A percentile compares a stretch with the other conserved stretches of the same genome.
Conservation (phyloP, 257 asterid genomes). For the Nicotiana knightiana region DNA sequence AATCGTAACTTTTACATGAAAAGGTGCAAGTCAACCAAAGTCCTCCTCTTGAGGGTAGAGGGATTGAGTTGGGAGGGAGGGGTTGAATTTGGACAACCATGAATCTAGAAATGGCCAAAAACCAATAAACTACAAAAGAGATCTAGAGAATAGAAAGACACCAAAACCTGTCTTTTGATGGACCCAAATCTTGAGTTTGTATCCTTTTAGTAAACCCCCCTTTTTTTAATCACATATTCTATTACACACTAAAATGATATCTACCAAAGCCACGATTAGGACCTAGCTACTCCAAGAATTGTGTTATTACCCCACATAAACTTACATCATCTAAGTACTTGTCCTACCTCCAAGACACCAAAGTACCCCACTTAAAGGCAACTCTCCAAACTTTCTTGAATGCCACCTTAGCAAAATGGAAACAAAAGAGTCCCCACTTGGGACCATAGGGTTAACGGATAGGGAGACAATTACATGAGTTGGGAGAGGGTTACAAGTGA, state of each 20-base stretch:
- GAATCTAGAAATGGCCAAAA: not conserved
- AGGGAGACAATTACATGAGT: slow-evolving; percentile 28
- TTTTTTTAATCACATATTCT: slow-evolving; percentile 16
- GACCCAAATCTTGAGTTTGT: slow-evolving; percentile 19
- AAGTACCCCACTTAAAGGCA: slow-evolving; percentile 25
- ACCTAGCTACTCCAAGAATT: slow-evolving; percentile 15
- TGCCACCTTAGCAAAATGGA: slow-evolving; percentile 12
- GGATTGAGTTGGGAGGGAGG: slow-evolving; percentile 1
- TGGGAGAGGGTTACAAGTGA: slow-evolving; percentile 33
- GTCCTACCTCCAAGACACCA: slow-evolving; percentile 43
- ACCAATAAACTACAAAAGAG: slow-evolving; percentile 1
- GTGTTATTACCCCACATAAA: slow-evolving; percentile 34
- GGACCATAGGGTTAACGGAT: slow-evolving; percentile 19
- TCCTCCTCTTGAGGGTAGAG: slow-evolving; percentile 7
- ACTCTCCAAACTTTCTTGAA: slow-evolving; percentile 3
- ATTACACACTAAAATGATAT: slow-evolving; percentile 21
- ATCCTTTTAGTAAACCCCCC: slow-evolving; percentile 11
- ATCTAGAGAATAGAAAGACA: not conserved
- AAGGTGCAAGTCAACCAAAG: slow-evolving; percentile 31
- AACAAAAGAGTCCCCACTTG: slow-evolving; percentile 54
- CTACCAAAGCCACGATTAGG: slow-evolving; percentile 20
- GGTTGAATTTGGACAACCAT: slow-evolving; percentile 25
- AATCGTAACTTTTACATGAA: slow-evolving; percentile 38
- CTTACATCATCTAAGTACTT: slow-evolving; percentile 28
- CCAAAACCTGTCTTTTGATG: not conserved